Conservation (phyloP, 2,329 filamentous ascomycete species). For the Celoporthe dispersa region DNA sequence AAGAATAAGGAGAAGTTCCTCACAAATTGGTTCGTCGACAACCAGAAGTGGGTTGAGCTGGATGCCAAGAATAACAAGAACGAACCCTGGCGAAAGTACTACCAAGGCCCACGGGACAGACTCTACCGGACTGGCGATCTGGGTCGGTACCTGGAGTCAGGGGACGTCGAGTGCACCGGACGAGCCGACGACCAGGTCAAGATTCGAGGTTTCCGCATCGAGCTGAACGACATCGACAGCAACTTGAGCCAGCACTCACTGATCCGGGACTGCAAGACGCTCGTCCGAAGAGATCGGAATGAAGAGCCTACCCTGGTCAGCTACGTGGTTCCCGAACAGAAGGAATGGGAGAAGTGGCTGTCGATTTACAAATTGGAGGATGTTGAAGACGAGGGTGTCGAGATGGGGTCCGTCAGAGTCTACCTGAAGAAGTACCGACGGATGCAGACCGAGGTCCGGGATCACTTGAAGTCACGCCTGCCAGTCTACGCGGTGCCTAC, state of each 20-base stretch:
- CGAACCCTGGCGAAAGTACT: conserved; percentile 79
- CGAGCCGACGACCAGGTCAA: conserved; percentile 90
- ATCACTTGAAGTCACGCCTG: conserved; percentile 72
- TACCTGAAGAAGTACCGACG: conserved; percentile 50
- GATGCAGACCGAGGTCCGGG: conserved; percentile 58
- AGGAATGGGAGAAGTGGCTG: conserved; percentile 74
- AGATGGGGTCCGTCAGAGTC: conserved; percentile 49
- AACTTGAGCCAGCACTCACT: conserved; percentile 76
- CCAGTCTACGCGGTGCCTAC: conserved; percentile 77
- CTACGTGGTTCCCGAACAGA: conserved; percentile 84
- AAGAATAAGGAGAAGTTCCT: conserved; percentile 75
- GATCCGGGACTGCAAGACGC: conserved; percentile 82
- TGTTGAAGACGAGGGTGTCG: conserved; percentile 54
- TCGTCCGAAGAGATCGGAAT: conserved; percentile 81
- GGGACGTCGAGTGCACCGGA: conserved; percentile 78
- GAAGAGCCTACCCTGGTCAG: conserved; percentile 87
- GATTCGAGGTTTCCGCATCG: conserved; percentile 93
- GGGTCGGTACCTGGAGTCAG: conserved; percentile 71
- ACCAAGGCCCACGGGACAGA: conserved; percentile 81
- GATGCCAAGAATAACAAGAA: conserved; percentile 59
- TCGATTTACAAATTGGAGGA: conserved; percentile 58
- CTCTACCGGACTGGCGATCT: conserved; percentile 89
- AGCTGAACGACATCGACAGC: conserved; percentile 90
- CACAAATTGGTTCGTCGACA: conserved; percentile 83
- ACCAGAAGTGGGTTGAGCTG: conserved; percentile 67